Evolutionary conservation across 2,329 filamentous ascomycete species (phyloP).

Genomic region (Sarocladiaceae sp.): DNA sequence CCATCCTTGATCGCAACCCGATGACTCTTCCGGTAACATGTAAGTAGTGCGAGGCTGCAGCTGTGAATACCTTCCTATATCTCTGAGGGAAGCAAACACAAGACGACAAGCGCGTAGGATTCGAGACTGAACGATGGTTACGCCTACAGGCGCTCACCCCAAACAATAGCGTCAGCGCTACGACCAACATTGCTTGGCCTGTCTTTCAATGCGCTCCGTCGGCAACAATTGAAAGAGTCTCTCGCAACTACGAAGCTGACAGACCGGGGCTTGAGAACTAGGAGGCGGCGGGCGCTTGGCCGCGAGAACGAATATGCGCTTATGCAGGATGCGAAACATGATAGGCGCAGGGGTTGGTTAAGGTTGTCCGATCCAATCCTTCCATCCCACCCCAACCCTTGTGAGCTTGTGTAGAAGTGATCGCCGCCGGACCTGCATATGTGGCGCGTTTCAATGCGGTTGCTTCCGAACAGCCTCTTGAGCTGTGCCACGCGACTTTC

Average conservation of each 20-base stretch:
- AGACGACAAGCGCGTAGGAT: neutral
- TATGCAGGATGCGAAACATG: constrained; percentile 7
- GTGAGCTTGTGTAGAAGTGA: neutral
- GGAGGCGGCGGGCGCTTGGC: no score
- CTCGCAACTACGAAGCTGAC: neutral
- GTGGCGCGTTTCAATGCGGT: constrained; percentile 7
- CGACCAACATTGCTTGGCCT: neutral
- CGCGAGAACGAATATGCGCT: no score
- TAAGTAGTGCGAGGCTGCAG: no score
- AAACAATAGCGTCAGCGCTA: constrained; percentile 4
- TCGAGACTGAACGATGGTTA: neutral
- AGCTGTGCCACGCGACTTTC: constrained; percentile 2
- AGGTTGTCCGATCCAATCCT: neutral
- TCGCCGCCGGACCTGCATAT: neutral
- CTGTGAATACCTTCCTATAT: no score
- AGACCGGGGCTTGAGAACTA: no score
- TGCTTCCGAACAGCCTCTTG: neutral
- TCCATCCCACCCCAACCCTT: no score
- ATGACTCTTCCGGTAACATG: no score
- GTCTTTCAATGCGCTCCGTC: neutral
- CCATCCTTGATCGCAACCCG: no score
- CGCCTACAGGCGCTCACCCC: neutral
- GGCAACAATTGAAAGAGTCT: neutral
- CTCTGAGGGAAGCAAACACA: no score
- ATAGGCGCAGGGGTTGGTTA: constrained; percentile 7